Percentiles rank a stretch among this genome's conserved stretches.
Conservation (phyloP, 2,329 filamentous ascomycete species). For the Cladosporium cucumerinum region DNA sequence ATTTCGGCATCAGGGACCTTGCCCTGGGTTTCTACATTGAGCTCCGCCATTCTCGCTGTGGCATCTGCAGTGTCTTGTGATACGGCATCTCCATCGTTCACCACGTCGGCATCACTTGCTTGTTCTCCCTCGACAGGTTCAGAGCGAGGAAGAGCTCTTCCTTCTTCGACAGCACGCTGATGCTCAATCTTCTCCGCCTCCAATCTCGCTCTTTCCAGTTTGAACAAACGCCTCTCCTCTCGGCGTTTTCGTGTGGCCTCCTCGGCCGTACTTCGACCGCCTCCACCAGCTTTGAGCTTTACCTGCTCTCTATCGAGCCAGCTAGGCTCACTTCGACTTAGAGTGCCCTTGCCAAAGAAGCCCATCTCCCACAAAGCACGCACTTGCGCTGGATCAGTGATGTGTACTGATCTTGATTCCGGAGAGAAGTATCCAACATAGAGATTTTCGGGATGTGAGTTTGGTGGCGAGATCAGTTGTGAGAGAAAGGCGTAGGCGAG, state of each 20-base stretch:
- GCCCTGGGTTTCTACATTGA: not conserved
- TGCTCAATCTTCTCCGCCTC: constrained; percentile 73
- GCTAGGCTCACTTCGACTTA: constrained; percentile 91
- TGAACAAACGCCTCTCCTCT: constrained; percentile 76
- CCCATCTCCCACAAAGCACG: constrained; percentile 91
- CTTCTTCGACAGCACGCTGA: constrained; percentile 18
- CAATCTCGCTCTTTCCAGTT: constrained; percentile 84
- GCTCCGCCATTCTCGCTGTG: not conserved
- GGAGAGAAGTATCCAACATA: constrained; percentile 78
- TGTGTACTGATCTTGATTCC: constrained; percentile 76
- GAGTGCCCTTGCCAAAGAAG: constrained; percentile 90
- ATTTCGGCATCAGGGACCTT: constrained; percentile 16
- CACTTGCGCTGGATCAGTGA: constrained; percentile 72
- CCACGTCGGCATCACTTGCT: not conserved
- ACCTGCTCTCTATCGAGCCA: constrained; percentile 85
- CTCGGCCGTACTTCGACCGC: constrained; percentile 63
- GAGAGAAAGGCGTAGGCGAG: constrained; percentile 73
- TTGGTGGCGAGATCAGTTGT: constrained; percentile 64
- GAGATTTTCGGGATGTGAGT: constrained; percentile 60
- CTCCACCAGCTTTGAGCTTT: constrained; percentile 48
- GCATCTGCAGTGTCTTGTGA: not conserved
- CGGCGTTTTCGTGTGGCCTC: constrained; percentile 73
- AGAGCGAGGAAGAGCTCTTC: not conserved
- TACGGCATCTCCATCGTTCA: not conserved
- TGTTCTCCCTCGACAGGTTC: not conserved